These are phyloP conservation scores for Heritiera fomes DNA, from an alignment of 345 rosid genomes.

Conservation along the genomic window DNA sequence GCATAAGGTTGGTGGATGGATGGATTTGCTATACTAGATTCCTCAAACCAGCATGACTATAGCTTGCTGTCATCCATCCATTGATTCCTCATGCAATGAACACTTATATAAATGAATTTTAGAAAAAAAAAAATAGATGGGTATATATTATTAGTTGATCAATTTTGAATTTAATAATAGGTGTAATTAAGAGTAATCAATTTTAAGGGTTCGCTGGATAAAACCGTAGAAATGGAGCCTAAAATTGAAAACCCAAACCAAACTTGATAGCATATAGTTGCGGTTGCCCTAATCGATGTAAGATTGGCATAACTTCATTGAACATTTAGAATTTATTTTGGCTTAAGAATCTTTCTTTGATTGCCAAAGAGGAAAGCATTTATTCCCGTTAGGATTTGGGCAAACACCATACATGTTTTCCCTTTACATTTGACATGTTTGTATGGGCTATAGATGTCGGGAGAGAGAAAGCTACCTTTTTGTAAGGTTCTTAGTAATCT, in stretches of 20 bases:
- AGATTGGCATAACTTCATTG: slow-evolving; percentile 39
- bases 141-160: not conserved
- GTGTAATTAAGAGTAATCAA: not conserved
- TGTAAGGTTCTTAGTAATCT: slow-evolving; percentile 22
- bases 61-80: slow-evolving; percentile 19
- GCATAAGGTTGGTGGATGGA: too few species aligned
- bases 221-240: not conserved
- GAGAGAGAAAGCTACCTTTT: not conserved
- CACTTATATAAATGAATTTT: not conserved
- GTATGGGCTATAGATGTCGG: slow-evolving; percentile 9
- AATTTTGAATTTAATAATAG: too few species aligned
- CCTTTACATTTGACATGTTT: slow-evolving; percentile 25
- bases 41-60: not conserved
- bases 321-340: slow-evolving; percentile 30
- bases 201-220: not conserved
- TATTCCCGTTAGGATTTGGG: slow-evolving; percentile 49
- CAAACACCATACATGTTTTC: not conserved
- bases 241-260: not conserved
- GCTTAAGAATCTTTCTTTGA: slow-evolving; percentile 50
- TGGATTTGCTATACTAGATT: not conserved
- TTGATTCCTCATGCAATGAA: not conserved
- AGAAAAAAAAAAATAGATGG: not conserved
- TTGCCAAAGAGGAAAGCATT: slow-evolving; percentile 85
- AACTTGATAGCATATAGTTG: not conserved
- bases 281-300: not conserved